phyloP scores from a whole-genome alignment of 208 protist species.

The Leptomonas seymouri region DNA sequence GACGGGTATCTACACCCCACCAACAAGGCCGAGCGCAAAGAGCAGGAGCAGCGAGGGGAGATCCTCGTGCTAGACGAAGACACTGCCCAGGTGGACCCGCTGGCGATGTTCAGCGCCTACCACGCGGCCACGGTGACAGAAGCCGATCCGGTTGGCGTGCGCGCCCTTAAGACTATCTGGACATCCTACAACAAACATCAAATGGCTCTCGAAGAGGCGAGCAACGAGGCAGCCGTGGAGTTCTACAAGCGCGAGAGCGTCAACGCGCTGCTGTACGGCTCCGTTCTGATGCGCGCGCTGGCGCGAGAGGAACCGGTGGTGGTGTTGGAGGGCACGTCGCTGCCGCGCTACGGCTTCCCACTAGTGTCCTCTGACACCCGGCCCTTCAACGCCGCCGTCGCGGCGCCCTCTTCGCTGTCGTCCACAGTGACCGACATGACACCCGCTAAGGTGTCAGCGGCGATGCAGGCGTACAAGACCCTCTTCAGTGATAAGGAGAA shows the following conservation, averaged over 20 bases:
- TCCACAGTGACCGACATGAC: conserved; percentile 68
- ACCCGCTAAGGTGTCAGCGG: conserved; percentile 47
- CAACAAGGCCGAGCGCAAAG: conserved; percentile 39
- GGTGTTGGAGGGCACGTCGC: conserved; percentile 33
- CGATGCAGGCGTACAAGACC: conserved; percentile 57
- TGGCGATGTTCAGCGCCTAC: conserved; percentile 79
- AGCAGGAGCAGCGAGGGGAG: conserved; percentile 68
- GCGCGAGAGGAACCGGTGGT: conserved; percentile 64
- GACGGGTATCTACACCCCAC: conserved; percentile 79
- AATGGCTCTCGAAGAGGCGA: conserved; percentile 60
- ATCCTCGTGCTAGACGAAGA: conserved; percentile 74
- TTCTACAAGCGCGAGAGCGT: conserved; percentile 79
- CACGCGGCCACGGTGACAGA: conserved; percentile 44
- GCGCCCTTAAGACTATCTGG: conserved; percentile 76
- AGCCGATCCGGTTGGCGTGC: conserved; percentile 52
- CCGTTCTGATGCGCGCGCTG: conserved; percentile 73
- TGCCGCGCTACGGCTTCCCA: conserved; percentile 72
- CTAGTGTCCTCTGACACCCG: conserved; percentile 81
- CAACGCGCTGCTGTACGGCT: conserved; percentile 79
- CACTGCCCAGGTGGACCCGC: conserved; percentile 68
- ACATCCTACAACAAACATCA: conserved; percentile 71
- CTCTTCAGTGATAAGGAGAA: conserved; percentile 59
- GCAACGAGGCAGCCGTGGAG: conserved; percentile 34
- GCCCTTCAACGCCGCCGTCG: conserved; percentile 30
- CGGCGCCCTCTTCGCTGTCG: not conserved